These are phyloP conservation scores for Brassica hybrid DNA, from an alignment of 441 rosid genomes.

Conservation along the genomic window DNA sequence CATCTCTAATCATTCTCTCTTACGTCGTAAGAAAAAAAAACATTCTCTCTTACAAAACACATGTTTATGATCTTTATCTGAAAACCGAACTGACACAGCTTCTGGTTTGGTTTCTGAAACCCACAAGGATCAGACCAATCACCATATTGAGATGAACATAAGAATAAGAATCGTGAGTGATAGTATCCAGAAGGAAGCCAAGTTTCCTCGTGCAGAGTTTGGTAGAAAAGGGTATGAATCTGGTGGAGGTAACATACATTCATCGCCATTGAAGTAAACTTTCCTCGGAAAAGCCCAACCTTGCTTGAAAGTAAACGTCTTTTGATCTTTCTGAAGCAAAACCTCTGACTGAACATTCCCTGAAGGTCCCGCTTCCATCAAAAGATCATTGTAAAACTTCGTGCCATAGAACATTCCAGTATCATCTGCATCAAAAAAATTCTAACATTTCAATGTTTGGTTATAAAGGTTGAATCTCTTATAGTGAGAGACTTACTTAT, in stretches of 20 bases:
- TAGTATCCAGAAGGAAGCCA: conserved; percentile 29
- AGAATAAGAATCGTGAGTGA: conserved; percentile 43
- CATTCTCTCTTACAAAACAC: no score
- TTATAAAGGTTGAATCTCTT: not conserved
- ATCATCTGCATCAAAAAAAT: conserved; percentile 51
- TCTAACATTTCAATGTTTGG: not conserved
- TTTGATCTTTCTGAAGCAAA: conserved; percentile 51
- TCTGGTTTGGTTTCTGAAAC: not conserved
- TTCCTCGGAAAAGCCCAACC: conserved; percentile 48
- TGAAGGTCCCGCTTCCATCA: conserved; percentile 54
- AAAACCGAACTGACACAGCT: not conserved
- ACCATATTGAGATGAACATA: conserved; percentile 41
- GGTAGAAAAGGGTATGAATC: conserved; percentile 85
- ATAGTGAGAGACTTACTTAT: conserved; percentile 57
- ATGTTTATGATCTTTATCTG: not conserved
- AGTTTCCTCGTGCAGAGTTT: conserved; percentile 52
- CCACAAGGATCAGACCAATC: conserved; percentile 25
- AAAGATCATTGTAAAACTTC: conserved; percentile 50
- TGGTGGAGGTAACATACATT: conserved; percentile 77
- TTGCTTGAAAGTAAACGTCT: conserved; percentile 42
- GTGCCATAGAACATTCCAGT: conserved; percentile 65
- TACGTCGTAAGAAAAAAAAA: no score
- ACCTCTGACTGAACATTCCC: conserved; percentile 64
- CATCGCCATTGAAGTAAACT: conserved; percentile 55
- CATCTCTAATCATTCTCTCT: no score